Percentiles rank a stretch among this genome's conserved stretches.
Evolutionary conservation across 441 rosid species (phyloP).

Genomic region (Croton setiger): DNA sequence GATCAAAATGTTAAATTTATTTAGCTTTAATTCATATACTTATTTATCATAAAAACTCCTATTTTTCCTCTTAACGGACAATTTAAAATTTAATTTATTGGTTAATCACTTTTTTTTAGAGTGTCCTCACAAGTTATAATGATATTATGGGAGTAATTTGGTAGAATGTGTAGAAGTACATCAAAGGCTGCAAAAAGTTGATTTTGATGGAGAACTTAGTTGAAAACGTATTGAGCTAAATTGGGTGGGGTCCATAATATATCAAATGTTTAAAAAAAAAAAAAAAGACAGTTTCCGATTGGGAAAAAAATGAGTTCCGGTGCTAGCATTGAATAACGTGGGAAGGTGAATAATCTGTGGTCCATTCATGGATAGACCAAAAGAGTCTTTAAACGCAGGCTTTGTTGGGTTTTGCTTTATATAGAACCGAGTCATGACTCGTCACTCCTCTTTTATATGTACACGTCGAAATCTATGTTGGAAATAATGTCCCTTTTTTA

Average conservation of each 20-base stretch:
- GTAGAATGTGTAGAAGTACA: not conserved
- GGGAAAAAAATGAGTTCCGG: not conserved
- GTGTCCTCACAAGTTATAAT: no score
- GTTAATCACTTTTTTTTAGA: no score
- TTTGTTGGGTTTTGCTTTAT: not conserved
- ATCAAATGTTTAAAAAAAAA: not conserved
- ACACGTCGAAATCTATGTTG: not conserved
- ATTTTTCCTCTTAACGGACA: no score
- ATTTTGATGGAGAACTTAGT: not conserved
- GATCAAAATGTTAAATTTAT: no score
- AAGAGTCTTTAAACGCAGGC: not conserved
- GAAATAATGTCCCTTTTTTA: no score
- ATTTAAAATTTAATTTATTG: no score
- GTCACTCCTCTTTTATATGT: not conserved
- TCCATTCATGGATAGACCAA: not conserved
- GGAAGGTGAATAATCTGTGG: not conserved
- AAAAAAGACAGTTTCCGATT: not conserved
- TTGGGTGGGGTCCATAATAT: not conserved
- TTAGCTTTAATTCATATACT: no score
- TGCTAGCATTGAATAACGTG: not conserved
- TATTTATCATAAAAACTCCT: no score
- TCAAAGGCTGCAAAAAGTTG: not conserved
- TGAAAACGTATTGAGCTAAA: not conserved
- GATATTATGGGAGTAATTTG: not conserved
- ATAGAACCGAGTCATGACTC: not conserved